Percentiles rank a stretch among this genome's conserved stretches.
These are phyloP conservation scores for Macrotyloma uniflorum DNA, from an alignment of 306 rosid species.

Conservation along the genomic window DNA sequence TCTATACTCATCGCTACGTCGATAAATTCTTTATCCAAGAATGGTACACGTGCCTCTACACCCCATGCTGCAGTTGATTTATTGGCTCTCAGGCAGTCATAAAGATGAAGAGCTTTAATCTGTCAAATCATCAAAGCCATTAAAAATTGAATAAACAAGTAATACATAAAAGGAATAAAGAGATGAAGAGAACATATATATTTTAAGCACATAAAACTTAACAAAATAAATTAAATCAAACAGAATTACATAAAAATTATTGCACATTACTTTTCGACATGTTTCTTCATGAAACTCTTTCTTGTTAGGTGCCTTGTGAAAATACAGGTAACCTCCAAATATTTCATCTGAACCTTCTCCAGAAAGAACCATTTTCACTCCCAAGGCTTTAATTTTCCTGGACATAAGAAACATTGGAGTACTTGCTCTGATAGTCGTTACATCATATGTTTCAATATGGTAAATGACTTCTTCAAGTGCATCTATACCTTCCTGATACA, in stretches of 20 bases:
- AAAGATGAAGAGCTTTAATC: constrained; percentile 96
- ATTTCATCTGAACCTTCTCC: constrained; percentile 99
- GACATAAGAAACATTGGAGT: constrained; percentile 99
- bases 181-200: background rate
- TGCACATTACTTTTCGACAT: constrained; percentile 71
- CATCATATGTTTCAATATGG: constrained; percentile 96
- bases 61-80: constrained; percentile 99
- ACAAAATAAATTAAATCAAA: constrained; percentile 22
- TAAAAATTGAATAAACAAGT: constrained; percentile 28
- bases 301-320: constrained; percentile 97
- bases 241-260: background rate
- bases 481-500: constrained; percentile 93
- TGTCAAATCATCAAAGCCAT: constrained; percentile 42
- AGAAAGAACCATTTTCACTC: constrained; percentile 99
- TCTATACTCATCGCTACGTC: constrained; percentile 77
- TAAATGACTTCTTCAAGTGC: constrained; percentile 97
- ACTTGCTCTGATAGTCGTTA: constrained; percentile 95
- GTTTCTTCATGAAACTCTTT: constrained; percentile 93
- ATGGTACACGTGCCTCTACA: constrained; percentile 97
- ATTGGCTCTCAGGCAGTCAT: constrained; percentile 95
- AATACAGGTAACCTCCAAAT: constrained; percentile 95
- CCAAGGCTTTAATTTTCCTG: constrained; percentile 93
- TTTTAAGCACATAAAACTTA: constrained; percentile 6
- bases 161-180: constrained; percentile 4
- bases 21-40: constrained; percentile 87